Evolutionary conservation across 1,284 basidiomycete genomes (phyloP), one percentile per base, ranked within the genome.

Genomic region (Leccinum angustisporum): DNA sequence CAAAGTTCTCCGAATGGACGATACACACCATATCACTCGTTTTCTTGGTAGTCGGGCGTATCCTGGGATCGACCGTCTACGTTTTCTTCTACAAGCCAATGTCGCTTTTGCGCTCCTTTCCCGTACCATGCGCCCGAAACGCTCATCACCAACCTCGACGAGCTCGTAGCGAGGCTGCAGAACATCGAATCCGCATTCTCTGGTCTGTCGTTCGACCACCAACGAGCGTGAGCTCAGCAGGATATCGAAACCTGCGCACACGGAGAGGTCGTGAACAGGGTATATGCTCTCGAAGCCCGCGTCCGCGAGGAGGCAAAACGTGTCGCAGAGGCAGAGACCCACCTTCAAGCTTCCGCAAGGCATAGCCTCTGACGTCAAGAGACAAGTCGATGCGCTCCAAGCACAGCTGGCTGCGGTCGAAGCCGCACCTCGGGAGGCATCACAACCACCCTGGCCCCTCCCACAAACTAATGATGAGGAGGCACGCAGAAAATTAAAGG

Each of bases 111-210:
- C 67, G 72, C 30, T 69, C 72, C 36, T 61, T 73, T 5, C 36
- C 66, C 75, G 21, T 81, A 79, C 67, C 66, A 74, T 14, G 74
- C 83, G 10, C 87, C 91, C 0, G 80, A 83, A 9, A 69, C 80
- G 5, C 89, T 90, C 6, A 85, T 87, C 1, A 80, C 81, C 11
- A 84, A 90, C 67, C 78, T 94, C 54, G 83, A 86, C 5, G 92
- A 92, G 63, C 78, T 95, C 21, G 80, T 88, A 3, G 78, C 80
- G 1, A 86, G 94, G 10, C 77, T 96, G 4, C 80, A 83, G 61
- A 78, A 79, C 51, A 79, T 93, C 31, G 91, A 94, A 74, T 79
- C 75, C 50, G 83, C 82, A 2, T 74, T 92, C 2, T 82, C 84
- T 11, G 80, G 80, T 16, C 74, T 91, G 9, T 82, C 85, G 2